phyloP scores from a whole-genome alignment of 495 filamentous ascomycete species.

The Lineolata rhizophorae region DNA sequence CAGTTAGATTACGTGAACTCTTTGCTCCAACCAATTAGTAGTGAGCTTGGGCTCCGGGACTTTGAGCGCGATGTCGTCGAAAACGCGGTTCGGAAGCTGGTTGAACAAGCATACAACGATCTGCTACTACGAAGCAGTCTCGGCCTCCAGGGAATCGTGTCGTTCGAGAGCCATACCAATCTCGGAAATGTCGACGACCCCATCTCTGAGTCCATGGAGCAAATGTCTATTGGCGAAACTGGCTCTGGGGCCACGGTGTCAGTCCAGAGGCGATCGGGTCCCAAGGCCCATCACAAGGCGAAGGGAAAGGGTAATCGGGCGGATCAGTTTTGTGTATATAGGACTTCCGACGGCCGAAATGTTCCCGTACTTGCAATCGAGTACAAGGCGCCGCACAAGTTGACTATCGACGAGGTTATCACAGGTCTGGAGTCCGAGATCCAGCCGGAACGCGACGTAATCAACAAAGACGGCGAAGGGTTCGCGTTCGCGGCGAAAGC shows the following conservation, averaged over 20 bases:
- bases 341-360: constrained; percentile 8
- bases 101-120: constrained; percentile 12
- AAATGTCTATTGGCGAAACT: background rate
- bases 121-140: constrained; percentile 10
- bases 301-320: constrained; percentile 13
- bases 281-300: too few species aligned
- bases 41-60: constrained; percentile 13
- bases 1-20: constrained; percentile 14
- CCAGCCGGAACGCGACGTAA: constrained; percentile 13
- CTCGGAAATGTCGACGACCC: constrained; percentile 5
- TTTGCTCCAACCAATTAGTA: constrained; percentile 11
- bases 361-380: constrained; percentile 17
- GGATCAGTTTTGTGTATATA: constrained; percentile 25
- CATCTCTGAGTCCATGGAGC: background rate
- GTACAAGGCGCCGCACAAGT: constrained; percentile 25
- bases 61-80: constrained; percentile 14
- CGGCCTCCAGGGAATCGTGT: constrained; percentile 9
- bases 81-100: constrained; percentile 13
- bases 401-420: constrained; percentile 12
- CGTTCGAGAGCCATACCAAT: constrained; percentile 20
- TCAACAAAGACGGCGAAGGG: constrained; percentile 12
- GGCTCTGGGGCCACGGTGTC: constrained; percentile 1
- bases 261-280: constrained; percentile 4
- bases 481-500: constrained; percentile 11
- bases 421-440: constrained; percentile 14